These are phyloP conservation scores for Boechera retrofracta DNA, from an alignment of 345 rosid species.

Conservation along the genomic window DNA sequence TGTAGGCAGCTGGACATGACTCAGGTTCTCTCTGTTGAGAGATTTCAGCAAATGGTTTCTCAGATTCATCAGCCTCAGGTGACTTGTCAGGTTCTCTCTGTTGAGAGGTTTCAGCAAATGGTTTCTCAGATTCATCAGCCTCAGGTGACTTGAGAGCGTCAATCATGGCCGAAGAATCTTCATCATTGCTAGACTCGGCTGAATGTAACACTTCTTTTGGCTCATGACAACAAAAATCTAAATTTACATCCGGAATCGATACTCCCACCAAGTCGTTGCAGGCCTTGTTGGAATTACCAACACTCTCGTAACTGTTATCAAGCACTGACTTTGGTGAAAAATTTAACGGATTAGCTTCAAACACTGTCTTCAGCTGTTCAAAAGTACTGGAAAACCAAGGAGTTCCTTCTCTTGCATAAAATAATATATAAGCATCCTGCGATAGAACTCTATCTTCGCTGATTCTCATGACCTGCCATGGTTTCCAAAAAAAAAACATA, in stretches of 20 bases:
- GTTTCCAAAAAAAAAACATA: background rate
- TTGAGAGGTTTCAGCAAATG: slow-evolving; percentile 19
- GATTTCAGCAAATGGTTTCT: slow-evolving; percentile 24
- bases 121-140: slow-evolving; percentile 37
- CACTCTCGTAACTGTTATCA: slow-evolving; percentile 24
- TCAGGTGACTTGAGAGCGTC: slow-evolving; percentile 40
- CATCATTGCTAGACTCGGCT: slow-evolving; percentile 11
- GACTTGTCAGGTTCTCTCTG: slow-evolving; percentile 26
- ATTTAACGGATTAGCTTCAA: slow-evolving; percentile 38
- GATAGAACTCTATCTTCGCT: slow-evolving; percentile 64
- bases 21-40: slow-evolving; percentile 23
- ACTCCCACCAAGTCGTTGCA: slow-evolving; percentile 34
- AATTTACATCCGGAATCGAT: slow-evolving; percentile 9
- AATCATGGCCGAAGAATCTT: slow-evolving; percentile 29
- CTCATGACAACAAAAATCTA: slow-evolving; percentile 30
- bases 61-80: slow-evolving; percentile 33
- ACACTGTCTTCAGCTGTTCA: slow-evolving; percentile 48
- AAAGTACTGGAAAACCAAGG: slow-evolving; percentile 79
- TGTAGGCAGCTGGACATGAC: slow-evolving; percentile 24
- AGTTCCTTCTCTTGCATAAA: slow-evolving; percentile 74
- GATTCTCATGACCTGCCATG: slow-evolving; percentile 60
- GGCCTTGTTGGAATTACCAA: slow-evolving; percentile 24
- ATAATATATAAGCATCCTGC: slow-evolving; percentile 75
- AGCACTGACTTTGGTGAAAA: slow-evolving; percentile 82
- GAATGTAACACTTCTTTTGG: slow-evolving; percentile 34